Evolutionary conservation across 176 grass and related monocot genomes (phyloP).

Genomic region (Miscanthus lutarioriparius): DNA sequence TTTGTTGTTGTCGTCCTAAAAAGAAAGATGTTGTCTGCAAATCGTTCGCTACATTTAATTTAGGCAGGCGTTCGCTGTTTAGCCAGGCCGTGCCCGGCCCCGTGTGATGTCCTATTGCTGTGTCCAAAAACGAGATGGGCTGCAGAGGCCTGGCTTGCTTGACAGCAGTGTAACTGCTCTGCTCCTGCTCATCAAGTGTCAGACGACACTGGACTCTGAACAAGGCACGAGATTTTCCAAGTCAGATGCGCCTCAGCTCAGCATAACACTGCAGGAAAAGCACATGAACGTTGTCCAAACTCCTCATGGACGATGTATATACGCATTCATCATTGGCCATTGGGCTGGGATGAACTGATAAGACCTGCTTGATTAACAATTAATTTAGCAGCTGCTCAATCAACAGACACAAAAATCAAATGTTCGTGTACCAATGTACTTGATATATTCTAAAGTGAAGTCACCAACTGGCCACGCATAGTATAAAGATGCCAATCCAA

Average conservation of each 20-base stretch:
- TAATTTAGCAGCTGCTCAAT: background rate
- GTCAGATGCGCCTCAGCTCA: slow-evolving; percentile 11
- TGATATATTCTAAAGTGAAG: background rate
- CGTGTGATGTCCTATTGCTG: background rate
- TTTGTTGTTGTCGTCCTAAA: too few relatives aligned
- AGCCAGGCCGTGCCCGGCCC: too few relatives aligned
- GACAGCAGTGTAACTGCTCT: slow-evolving; percentile 37
- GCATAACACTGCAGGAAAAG: background rate
- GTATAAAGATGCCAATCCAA: too few relatives aligned
- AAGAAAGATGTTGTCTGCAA: too few relatives aligned
- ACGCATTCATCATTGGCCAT: background rate
- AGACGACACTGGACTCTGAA: background rate
- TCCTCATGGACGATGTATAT: background rate
- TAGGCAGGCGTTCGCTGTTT: too few relatives aligned
- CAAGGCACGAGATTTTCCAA: background rate
- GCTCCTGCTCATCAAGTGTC: background rate
- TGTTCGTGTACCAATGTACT: background rate
- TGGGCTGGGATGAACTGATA: background rate
- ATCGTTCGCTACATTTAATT: too few relatives aligned
- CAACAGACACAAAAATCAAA: background rate
- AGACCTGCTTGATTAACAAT: background rate
- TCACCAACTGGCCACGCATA: too few relatives aligned
- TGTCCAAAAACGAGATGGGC: background rate
- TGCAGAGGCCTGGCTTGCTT: slow-evolving; percentile 32
- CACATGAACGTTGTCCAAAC: background rate